phyloP scores from a whole-genome alignment of 2,329 filamentous ascomycete genomes.

The Aspergillus thermomutatus region DNA sequence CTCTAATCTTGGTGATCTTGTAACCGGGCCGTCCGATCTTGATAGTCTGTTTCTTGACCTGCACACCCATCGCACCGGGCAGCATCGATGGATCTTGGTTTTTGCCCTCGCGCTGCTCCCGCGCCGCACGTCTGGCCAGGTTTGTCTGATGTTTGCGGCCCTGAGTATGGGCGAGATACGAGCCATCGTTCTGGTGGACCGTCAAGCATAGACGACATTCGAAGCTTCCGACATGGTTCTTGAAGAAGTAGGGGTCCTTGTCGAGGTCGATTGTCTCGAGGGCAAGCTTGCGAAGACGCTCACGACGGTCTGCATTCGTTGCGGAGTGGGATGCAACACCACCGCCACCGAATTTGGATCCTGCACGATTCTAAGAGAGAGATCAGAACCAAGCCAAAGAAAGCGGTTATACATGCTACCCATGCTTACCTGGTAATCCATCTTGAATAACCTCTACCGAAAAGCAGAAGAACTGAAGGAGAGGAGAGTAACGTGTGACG shows the following conservation, averaged over 20 bases:
- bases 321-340: constrained; percentile 91
- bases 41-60: constrained; percentile 76
- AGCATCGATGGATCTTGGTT: constrained; percentile 60
- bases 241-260: constrained; percentile 99
- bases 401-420: background rate
- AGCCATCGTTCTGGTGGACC: constrained; percentile 98
- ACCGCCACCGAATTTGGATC: constrained; percentile 96
- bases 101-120: constrained; percentile 86
- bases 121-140: constrained; percentile 88
- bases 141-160: constrained; percentile 99
- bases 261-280: constrained; percentile 98
- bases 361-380: constrained; percentile 73
- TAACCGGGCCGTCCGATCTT: constrained; percentile 97
- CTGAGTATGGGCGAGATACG: constrained; percentile 97
- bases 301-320: constrained; percentile 94
- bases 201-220: constrained; percentile 96
- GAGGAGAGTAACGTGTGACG: constrained; percentile 11
- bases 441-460: constrained; percentile 18
- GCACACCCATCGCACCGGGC: constrained; percentile 73
- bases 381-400: constrained; percentile 10
- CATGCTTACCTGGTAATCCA: constrained; percentile 51
- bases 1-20: constrained; percentile 94
- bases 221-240: constrained; percentile 97
- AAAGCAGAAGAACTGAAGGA: constrained; percentile 5
- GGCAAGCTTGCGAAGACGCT: constrained; percentile 94